Percentiles rank a stretch among this genome's conserved stretches.
Conservation (phyloP, 2,329 filamentous ascomycete genomes). For the Didymella segeticola region DNA sequence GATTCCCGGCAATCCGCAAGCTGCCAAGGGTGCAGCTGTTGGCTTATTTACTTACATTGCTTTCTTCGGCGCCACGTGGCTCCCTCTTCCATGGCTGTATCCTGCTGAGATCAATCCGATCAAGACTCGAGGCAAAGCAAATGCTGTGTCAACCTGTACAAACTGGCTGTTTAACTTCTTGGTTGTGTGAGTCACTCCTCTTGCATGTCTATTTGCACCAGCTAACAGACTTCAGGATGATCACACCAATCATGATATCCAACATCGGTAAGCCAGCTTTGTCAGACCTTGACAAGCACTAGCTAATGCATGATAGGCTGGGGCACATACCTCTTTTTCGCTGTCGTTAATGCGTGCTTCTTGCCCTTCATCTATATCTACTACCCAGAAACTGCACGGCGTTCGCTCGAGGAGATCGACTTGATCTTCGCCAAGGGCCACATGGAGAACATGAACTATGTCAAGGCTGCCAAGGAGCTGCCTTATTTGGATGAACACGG, state of each 20-base stretch:
- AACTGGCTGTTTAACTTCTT: slow-evolving; percentile 61
- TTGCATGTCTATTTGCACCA: background rate
- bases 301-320: slow-evolving; percentile 21
- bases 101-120: slow-evolving; percentile 59
- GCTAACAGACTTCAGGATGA: slow-evolving; percentile 28
- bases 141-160: slow-evolving; percentile 58
- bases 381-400: slow-evolving; percentile 60
- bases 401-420: slow-evolving; percentile 59
- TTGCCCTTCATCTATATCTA: slow-evolving; percentile 60
- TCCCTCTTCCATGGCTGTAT: slow-evolving; percentile 66
- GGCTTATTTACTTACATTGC: slow-evolving; percentile 72
- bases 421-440: slow-evolving; percentile 51
- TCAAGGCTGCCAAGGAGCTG: slow-evolving; percentile 64
- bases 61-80: slow-evolving; percentile 69
- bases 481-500: slow-evolving; percentile 61
- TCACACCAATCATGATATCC: slow-evolving; percentile 45
- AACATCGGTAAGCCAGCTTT: slow-evolving; percentile 27
- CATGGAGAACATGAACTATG: slow-evolving; percentile 65
- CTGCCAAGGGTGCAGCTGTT: slow-evolving; percentile 59
- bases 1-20: slow-evolving; percentile 40
- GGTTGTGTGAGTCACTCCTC: slow-evolving; percentile 26
- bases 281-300: no score
- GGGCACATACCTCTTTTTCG: slow-evolving; percentile 55
- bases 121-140: slow-evolving; percentile 61
- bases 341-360: slow-evolving; percentile 58